Evolutionary conservation across 768 basidiomycete genomes (phyloP), one percentile per base, ranked within the genome.

Genomic region (Rhizopogon rudus): DNA sequence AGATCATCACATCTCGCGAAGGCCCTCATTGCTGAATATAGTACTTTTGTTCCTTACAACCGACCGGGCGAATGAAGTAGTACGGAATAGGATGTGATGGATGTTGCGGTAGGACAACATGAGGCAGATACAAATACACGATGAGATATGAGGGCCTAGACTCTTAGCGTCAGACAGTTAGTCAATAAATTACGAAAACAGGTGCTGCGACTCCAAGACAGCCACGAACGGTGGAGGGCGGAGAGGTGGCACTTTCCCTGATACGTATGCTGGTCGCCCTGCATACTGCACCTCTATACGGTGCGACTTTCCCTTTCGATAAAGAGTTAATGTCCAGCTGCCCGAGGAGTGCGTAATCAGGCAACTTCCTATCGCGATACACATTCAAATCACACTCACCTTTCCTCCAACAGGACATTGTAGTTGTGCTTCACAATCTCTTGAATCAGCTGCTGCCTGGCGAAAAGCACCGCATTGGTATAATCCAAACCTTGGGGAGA

Each of bases 241-340:
- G 22, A 65, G 68, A 52, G 68, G 56, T n/a, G 78, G 75, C 25
- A 76, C 56, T 60, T 81, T 76, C 33, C 80, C 81, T 0, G 73
- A 64, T 43, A 79, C 75, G 58, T 73, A 80, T 46, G 85, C 89
- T 16, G 86, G 85, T 57, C 85, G 77, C 6, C 83, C 89, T 54
- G 67, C 77, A 68, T 92, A 91, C 56, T 80, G 77, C 17, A 91
- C 80, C 64, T 88, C 82, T 39, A 88, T 74, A 29, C 90, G 81
- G 69, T 86, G 76, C 33, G 71, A 72, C 61, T 81, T 83, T 51
- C 79, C 83, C 61, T 75, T 80, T 54, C 87, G 84, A 61, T 83
- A 76, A 22, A 86, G 68, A 5, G 86, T 88, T 51, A 87, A 63
- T 37, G 73, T 73, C 88, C 88, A 91, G 57, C 88, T 89, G 61